phyloP scores from a whole-genome alignment of 306 rosid genomes.

The Castanea crenata region DNA sequence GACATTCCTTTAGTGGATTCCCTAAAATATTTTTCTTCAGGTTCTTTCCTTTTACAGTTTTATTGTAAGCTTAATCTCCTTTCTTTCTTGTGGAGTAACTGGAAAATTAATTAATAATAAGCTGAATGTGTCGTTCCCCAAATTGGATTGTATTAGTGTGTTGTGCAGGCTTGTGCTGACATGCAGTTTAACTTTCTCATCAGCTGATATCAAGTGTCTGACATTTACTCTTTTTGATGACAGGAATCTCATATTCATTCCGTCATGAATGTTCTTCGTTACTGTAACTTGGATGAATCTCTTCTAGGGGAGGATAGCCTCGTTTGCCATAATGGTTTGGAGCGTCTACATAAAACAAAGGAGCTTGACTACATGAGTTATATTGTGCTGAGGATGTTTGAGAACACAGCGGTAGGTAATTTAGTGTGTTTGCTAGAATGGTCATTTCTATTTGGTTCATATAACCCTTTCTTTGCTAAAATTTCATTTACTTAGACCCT shows the following conservation, averaged over 20 bases:
- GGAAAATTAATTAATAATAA: neutral
- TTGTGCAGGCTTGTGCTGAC: neutral
- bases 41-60: slow-evolving; percentile 5
- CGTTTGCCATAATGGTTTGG: slow-evolving; percentile 56
- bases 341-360: slow-evolving; percentile 67
- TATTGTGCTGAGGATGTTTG: slow-evolving; percentile 90
- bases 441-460: slow-evolving; percentile 7
- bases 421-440: slow-evolving; percentile 2
- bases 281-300: slow-evolving; percentile 95
- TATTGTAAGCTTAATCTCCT: neutral
- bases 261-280: slow-evolving; percentile 94
- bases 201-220: slow-evolving; percentile 7
- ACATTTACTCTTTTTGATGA: slow-evolving; percentile 19
- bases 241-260: slow-evolving; percentile 99
- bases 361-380: slow-evolving; percentile 98
- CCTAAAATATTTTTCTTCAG: neutral
- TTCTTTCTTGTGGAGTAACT: neutral
- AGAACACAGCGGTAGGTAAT: slow-evolving; percentile 76
- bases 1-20: neutral
- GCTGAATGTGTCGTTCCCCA: neutral
- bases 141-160: too few relatives aligned
- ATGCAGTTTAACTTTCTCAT: neutral
- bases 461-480: neutral
- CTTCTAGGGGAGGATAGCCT: slow-evolving; percentile 88
- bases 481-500: neutral